These are phyloP conservation scores for Globisporangium middletonii DNA, from an alignment of 352 stramenopile genomes.

Conservation along the genomic window DNA sequence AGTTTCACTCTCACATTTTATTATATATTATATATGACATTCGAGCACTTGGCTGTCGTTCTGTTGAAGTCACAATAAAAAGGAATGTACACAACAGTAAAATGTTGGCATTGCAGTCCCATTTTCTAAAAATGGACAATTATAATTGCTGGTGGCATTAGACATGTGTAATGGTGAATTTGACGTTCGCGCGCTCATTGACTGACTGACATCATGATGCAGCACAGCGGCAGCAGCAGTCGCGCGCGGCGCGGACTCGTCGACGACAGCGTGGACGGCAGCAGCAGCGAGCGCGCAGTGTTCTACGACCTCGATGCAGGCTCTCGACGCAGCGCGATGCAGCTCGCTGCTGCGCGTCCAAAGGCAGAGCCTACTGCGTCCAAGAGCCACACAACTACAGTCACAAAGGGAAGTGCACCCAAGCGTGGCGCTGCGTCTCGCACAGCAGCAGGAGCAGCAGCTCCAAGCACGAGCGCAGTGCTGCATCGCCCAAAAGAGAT, in stretches of 20 bases:
- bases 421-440: background rate
- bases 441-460: background rate
- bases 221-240: background rate
- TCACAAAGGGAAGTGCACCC: background rate
- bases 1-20: too few relatives aligned
- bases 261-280: conserved; percentile 14
- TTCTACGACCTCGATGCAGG: conserved; percentile 52
- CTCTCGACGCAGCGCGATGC: conserved; percentile 17
- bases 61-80: too few relatives aligned
- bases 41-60: too few relatives aligned
- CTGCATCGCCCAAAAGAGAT: conserved; percentile 31
- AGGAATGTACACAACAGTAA: too few relatives aligned
- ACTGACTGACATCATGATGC: background rate
- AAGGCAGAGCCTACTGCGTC: background rate
- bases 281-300: conserved; percentile 45
- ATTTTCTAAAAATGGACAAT: too few relatives aligned
- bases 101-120: too few relatives aligned
- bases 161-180: too few relatives aligned
- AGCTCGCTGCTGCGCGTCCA: conserved; percentile 14
- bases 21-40: too few relatives aligned
- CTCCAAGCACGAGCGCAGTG: conserved; percentile 6
- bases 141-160: too few relatives aligned
- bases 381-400: background rate
- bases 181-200: too few relatives aligned
- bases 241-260: background rate